A percentile compares a stretch with the other conserved stretches of the same genome.
Conservation (phyloP, 805 yeast genomes). For the Starmera dryadoides region DNA sequence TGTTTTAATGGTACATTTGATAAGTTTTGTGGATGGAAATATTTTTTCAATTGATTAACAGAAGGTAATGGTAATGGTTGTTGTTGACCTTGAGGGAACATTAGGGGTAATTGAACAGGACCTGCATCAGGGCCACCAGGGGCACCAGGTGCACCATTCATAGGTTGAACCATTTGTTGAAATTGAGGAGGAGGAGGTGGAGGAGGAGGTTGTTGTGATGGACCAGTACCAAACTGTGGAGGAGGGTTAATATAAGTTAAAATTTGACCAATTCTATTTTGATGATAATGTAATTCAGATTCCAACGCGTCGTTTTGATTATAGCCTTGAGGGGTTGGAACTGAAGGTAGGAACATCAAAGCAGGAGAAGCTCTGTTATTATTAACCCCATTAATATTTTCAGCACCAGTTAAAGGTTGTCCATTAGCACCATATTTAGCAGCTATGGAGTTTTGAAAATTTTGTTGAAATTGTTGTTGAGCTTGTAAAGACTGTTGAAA, state of each 20-base stretch:
- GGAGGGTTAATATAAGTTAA: conserved; percentile 5
- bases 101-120: no score
- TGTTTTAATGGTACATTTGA: background rate
- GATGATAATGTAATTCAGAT: conserved; percentile 8
- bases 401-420: conserved; percentile 1
- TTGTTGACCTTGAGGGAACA: background rate
- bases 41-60: background rate
- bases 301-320: conserved; percentile 7
- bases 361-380: background rate
- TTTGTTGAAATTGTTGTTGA: conserved; percentile 12
- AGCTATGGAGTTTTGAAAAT: conserved; percentile 14
- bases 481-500: conserved; percentile 12
- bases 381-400: background rate
- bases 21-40: background rate
- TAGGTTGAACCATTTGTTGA: background rate
- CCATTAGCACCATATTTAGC: conserved; percentile 17
- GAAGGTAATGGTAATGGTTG: background rate
- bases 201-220: background rate
- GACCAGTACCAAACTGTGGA: background rate
- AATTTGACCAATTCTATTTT: conserved; percentile 7
- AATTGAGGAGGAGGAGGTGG: background rate
- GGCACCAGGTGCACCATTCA: background rate
- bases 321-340: conserved; percentile 3
- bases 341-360: background rate
- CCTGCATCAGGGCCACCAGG: background rate